Evolutionary conservation across 495 filamentous ascomycete species (phyloP).

Genomic region (Aspergillus steynii): DNA sequence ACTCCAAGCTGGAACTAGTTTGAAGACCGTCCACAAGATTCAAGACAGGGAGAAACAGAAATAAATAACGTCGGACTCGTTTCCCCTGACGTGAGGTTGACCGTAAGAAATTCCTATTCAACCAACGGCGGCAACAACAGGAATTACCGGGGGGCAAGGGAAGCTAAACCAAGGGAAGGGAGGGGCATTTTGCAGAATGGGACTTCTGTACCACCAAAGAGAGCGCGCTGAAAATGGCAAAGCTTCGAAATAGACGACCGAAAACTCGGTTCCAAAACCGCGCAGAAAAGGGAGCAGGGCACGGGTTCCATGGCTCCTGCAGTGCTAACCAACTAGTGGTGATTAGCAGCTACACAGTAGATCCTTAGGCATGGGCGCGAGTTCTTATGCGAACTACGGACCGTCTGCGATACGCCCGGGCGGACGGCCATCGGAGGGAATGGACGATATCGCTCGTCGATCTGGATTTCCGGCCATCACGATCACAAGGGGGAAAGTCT

Average conservation of each 20-base stretch:
- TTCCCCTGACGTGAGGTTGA: constrained; percentile 4
- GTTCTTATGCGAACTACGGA: constrained; percentile 14
- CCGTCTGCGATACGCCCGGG: background rate
- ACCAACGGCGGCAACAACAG: background rate
- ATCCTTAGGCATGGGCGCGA: constrained; percentile 12
- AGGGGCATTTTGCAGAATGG: constrained; percentile 13
- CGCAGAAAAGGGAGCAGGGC: constrained; percentile 13
- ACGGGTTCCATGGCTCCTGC: constrained; percentile 16
- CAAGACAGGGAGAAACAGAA: background rate
- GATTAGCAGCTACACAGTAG: constrained; percentile 24
- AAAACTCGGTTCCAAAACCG: constrained; percentile 18
- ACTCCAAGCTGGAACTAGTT: background rate
- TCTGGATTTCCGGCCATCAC: too few relatives aligned
- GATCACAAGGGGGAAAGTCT: too few relatives aligned
- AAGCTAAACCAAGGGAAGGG: constrained; percentile 1
- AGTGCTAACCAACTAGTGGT: constrained; percentile 19
- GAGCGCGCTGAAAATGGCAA: constrained; percentile 12
- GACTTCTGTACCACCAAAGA: constrained; percentile 13
- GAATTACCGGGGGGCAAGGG: constrained; percentile 3
- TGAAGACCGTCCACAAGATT: background rate
- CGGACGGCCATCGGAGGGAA: background rate
- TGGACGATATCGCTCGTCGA: background rate
- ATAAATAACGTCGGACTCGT: background rate
- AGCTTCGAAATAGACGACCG: constrained; percentile 8
- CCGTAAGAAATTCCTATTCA: background rate